Conservation (phyloP, 768 basidiomycete genomes). For the Suillus subalutaceus region DNA sequence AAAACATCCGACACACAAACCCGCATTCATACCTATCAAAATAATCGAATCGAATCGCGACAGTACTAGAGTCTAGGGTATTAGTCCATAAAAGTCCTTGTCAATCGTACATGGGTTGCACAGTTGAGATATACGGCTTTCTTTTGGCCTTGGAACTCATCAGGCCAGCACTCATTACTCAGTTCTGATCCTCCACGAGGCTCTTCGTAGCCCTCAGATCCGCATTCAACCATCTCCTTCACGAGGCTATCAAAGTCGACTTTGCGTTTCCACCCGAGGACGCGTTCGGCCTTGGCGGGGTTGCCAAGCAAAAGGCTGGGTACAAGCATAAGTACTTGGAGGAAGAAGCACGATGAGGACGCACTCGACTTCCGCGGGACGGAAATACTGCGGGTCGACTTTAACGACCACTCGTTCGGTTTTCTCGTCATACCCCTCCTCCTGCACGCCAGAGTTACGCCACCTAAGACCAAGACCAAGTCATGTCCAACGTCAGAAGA, state of each 20-base stretch:
- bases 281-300: slow-evolving; percentile 85
- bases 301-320: slow-evolving; percentile 80
- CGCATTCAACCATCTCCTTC: slow-evolving; percentile 87
- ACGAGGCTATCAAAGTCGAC: slow-evolving; percentile 85
- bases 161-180: neutral
- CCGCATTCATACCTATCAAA: neutral
- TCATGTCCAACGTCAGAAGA: neutral
- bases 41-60: neutral
- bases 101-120: neutral
- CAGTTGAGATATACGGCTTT: neutral
- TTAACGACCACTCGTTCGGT: slow-evolving; percentile 76
- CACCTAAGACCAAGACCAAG: slow-evolving; percentile 49
- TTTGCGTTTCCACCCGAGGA: slow-evolving; percentile 89
- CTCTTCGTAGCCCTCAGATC: slow-evolving; percentile 75
- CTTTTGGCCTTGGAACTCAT: neutral
- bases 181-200: slow-evolving; percentile 87
- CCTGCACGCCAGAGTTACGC: slow-evolving; percentile 72
- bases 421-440: slow-evolving; percentile 73
- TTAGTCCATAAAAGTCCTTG: neutral
- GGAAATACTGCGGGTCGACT: slow-evolving; percentile 90
- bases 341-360: slow-evolving; percentile 35
- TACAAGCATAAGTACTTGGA: neutral
- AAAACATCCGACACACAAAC: too few relatives aligned
- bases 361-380: slow-evolving; percentile 93
- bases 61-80: neutral